Percentiles rank a stretch among this genome's conserved stretches.
These are phyloP conservation scores for Hymenoscyphus scutula DNA, from an alignment of 2,329 filamentous ascomycete species.

Conservation along the genomic window DNA sequence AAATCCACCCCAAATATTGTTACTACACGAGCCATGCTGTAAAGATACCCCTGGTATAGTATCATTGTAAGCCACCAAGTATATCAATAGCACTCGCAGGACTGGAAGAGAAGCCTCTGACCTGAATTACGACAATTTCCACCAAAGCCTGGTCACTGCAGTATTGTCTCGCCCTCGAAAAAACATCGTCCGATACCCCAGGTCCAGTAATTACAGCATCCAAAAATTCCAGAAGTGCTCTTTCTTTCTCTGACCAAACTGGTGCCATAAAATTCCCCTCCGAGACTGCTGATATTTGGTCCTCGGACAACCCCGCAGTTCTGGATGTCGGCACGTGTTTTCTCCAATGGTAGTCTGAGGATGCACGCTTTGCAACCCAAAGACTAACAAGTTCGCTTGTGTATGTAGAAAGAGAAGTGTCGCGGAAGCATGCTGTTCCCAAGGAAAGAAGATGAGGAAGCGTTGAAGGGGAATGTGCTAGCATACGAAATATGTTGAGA, in stretches of 20 bases:
- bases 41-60: constrained; percentile 22
- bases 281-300: constrained; percentile 22
- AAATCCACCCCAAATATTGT: constrained; percentile 25
- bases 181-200: constrained; percentile 24
- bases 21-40: constrained; percentile 25
- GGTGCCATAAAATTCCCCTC: constrained; percentile 20
- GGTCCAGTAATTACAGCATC: constrained; percentile 25
- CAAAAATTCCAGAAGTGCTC: constrained; percentile 24
- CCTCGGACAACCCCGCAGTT: constrained; percentile 20
- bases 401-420: constrained; percentile 25
- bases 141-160: constrained; percentile 27
- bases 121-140: constrained; percentile 28
- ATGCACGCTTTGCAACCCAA: constrained; percentile 21
- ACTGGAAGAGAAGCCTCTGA: constrained; percentile 12
- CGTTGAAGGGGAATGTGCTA: constrained; percentile 28
- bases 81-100: background rate
- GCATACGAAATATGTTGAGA: constrained; percentile 26
- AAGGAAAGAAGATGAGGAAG: constrained; percentile 27
- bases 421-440: constrained; percentile 28
- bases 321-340: constrained; percentile 25
- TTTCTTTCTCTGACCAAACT: constrained; percentile 25
- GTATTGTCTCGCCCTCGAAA: constrained; percentile 22
- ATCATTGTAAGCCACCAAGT: constrained; percentile 11
- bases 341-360: constrained; percentile 29
- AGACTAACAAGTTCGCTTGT: constrained; percentile 26